phyloP scores from a whole-genome alignment of 441 rosid genomes.

The Aleurites moluccanus region DNA sequence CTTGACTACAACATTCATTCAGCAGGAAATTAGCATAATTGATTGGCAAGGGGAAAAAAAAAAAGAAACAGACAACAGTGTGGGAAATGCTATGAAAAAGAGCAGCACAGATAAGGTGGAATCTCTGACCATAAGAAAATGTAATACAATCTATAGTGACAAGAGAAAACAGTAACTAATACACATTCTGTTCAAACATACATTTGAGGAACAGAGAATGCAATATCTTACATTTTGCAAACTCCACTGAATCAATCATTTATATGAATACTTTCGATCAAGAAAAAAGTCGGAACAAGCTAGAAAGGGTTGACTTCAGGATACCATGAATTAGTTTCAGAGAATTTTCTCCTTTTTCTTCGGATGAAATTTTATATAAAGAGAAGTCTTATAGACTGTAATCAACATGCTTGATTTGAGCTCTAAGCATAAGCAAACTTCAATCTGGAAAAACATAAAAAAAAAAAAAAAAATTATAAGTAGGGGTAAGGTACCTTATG shows the following conservation, averaged over 20 bases:
- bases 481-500: slow-evolving; percentile 54
- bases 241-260: not conserved
- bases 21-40: slow-evolving; percentile 9
- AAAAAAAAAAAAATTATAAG: slow-evolving; percentile 1
- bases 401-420: not conserved
- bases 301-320: not conserved
- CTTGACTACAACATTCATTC: slow-evolving; percentile 59
- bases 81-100: not conserved
- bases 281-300: not conserved
- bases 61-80: not conserved
- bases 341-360: not conserved
- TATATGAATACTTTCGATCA: not conserved
- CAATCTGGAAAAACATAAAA: not conserved
- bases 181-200: not conserved
- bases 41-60: not conserved
- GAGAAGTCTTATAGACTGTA: not conserved
- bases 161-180: not conserved
- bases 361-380: too few species aligned
- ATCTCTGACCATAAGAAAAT: not conserved
- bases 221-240: not conserved
- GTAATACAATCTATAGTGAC: not conserved
- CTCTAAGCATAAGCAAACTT: not conserved
- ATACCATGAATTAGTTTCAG: not conserved
- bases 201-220: not conserved
- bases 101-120: not conserved